Conservation (phyloP, 805 yeast genomes). For the Debaryomyces castellii region DNA sequence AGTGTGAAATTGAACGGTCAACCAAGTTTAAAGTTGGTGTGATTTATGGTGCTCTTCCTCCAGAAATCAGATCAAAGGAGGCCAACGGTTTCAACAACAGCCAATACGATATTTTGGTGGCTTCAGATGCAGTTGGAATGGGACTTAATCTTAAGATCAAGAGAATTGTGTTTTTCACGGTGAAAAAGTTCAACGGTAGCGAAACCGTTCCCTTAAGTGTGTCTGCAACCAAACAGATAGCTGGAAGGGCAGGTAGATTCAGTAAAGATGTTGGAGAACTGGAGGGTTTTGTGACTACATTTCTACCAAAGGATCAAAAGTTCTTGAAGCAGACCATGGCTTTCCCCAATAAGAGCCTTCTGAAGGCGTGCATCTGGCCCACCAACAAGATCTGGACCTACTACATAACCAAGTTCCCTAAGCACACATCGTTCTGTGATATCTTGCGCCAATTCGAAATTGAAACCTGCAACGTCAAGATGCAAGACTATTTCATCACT, state of each 20-base stretch:
- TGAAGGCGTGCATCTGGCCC: conserved; percentile 77
- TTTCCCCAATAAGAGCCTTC: conserved; percentile 50
- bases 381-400: conserved; percentile 67
- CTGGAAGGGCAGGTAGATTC: conserved; percentile 93
- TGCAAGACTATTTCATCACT: conserved; percentile 33
- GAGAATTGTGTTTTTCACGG: conserved; percentile 71
- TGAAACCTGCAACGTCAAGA: conserved; percentile 25
- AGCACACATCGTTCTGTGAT: conserved; percentile 43
- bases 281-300: conserved; percentile 56
- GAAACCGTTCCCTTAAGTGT: conserved; percentile 46
- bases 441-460: conserved; percentile 50
- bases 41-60: conserved; percentile 93
- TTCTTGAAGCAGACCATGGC: conserved; percentile 48
- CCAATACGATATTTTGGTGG: conserved; percentile 77
- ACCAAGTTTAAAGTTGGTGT: conserved; percentile 77
- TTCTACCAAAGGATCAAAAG: conserved; percentile 41
- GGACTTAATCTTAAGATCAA: conserved; percentile 86
- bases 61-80: conserved; percentile 87
- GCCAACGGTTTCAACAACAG: conserved; percentile 80
- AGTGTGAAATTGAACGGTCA: conserved; percentile 63
- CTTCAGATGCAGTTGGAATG: conserved; percentile 98
- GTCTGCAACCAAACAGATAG: conserved; percentile 85
- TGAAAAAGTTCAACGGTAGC: conserved; percentile 70
- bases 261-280: conserved; percentile 32
- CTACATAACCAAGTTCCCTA: conserved; percentile 61